These are phyloP conservation scores for Gymnopus androsaceus DNA, from an alignment of 1,284 basidiomycete genomes.

Conservation along the genomic window DNA sequence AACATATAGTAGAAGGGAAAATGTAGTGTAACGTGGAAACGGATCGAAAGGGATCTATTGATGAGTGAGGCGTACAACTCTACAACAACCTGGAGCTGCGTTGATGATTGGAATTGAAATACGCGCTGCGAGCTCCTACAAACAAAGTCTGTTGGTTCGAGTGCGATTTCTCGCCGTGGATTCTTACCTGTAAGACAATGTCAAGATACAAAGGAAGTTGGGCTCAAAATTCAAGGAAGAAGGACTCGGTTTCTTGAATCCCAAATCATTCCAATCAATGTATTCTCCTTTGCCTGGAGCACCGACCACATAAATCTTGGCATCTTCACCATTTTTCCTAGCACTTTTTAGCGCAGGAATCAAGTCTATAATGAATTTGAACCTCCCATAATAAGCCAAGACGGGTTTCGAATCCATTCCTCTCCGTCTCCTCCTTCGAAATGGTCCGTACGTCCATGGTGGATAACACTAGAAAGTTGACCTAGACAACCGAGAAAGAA, in stretches of 20 bases:
- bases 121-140: constrained; percentile 4
- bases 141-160: background rate
- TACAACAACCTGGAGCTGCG: constrained; percentile 6
- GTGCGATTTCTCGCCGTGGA: background rate
- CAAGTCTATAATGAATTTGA: constrained; percentile 30
- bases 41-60: too few species aligned
- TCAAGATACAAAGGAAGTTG: background rate
- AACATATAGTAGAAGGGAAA: too few species aligned
- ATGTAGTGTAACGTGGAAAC: too few species aligned
- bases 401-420: constrained; percentile 51
- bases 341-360: constrained; percentile 29
- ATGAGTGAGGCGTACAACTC: background rate
- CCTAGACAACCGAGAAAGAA: too few species aligned
- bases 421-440: constrained; percentile 46
- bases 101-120: constrained; percentile 1
- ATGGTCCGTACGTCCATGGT: too few species aligned
- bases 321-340: constrained; percentile 25
- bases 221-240: background rate
- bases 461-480: too few species aligned
- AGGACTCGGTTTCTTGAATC: constrained; percentile 2
- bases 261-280: constrained; percentile 10
- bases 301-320: constrained; percentile 16
- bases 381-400: constrained; percentile 41
- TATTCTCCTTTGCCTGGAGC: background rate
- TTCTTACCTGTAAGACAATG: constrained; percentile 6